Percentiles rank a stretch among this genome's conserved stretches.
These are phyloP conservation scores for Piper betle DNA, from an alignment of 164 flowering plant species.

Conservation along the genomic window DNA sequence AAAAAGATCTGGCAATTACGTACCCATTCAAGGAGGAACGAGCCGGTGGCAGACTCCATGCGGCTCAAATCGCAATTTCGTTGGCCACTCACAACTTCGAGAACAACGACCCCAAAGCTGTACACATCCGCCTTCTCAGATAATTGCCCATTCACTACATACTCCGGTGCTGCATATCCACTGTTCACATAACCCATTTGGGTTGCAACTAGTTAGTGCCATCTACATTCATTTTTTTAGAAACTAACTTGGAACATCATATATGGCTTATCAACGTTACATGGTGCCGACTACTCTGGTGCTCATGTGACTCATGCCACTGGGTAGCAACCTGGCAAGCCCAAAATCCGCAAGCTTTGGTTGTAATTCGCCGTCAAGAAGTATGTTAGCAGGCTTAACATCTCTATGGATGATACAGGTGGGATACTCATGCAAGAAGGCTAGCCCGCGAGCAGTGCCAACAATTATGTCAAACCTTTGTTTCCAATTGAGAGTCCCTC, in stretches of 20 bases:
- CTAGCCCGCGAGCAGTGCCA: conserved; percentile 47
- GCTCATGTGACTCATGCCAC: conserved; percentile 38
- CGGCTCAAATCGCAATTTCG: conserved; percentile 23
- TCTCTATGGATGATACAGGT: conserved; percentile 48
- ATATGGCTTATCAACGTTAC: too few relatives aligned
- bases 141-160: conserved; percentile 44
- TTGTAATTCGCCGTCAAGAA: conserved; percentile 40
- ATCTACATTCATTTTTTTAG: too few relatives aligned
- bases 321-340: conserved; percentile 47
- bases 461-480: conserved; percentile 1
- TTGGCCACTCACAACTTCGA: conserved; percentile 41
- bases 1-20: conserved; percentile 2
- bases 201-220: conserved; percentile 9
- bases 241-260: too few relatives aligned
- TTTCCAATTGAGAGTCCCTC: not conserved
- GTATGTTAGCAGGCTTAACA: conserved; percentile 44
- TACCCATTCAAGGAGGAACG: conserved; percentile 23
- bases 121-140: conserved; percentile 48
- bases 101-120: conserved; percentile 46
- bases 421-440: conserved; percentile 47
- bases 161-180: conserved; percentile 46
- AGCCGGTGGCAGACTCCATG: conserved; percentile 17
- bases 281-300: conserved; percentile 57
- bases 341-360: conserved; percentile 57
- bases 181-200: conserved; percentile 1